Evolutionary conservation across 2,329 filamentous ascomycete species (phyloP).

Genomic region (Sclerotinia borealis): DNA sequence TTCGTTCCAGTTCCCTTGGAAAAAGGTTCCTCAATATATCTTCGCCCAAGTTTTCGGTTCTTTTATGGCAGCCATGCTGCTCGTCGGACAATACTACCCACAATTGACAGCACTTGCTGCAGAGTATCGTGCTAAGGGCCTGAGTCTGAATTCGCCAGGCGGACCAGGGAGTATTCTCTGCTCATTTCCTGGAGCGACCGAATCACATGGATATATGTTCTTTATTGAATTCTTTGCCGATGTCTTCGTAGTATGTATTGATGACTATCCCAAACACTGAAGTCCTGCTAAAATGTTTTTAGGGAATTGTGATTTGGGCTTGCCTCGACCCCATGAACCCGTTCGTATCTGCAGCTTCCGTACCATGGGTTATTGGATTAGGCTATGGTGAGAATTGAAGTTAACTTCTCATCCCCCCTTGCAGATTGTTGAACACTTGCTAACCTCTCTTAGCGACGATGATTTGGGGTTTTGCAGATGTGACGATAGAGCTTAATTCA

Average conservation of each 20-base stretch:
- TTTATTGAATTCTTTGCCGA: conserved; percentile 55
- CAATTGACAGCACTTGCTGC: conserved; percentile 40
- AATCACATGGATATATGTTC: conserved; percentile 51
- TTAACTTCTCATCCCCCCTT: neutral
- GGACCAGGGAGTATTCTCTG: conserved; percentile 50
- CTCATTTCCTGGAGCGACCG: conserved; percentile 44
- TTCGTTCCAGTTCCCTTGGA: conserved; percentile 43
- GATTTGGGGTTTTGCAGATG: conserved; percentile 48
- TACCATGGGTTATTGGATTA: conserved; percentile 50
- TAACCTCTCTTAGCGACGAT: conserved; percentile 30
- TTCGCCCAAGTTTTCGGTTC: conserved; percentile 50
- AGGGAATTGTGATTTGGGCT: conserved; percentile 50
- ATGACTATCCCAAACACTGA: neutral
- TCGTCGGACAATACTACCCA: conserved; percentile 52
- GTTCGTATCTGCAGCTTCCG: conserved; percentile 42
- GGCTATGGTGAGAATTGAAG: conserved; percentile 32
- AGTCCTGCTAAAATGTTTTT: conserved; percentile 1
- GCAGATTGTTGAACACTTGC: conserved; percentile 32
- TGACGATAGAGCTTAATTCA: conserved; percentile 51
- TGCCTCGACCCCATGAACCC: conserved; percentile 52
- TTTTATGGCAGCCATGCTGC: conserved; percentile 48
- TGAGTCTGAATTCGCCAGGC: conserved; percentile 39
- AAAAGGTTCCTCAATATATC: conserved; percentile 52
- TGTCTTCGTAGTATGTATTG: conserved; percentile 39
- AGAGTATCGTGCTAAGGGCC: conserved; percentile 26